Percentiles rank a stretch among this genome's conserved stretches.
These are phyloP conservation scores for Pseudoturritis turrita DNA, from an alignment of 345 rosid species.

Conservation along the genomic window DNA sequence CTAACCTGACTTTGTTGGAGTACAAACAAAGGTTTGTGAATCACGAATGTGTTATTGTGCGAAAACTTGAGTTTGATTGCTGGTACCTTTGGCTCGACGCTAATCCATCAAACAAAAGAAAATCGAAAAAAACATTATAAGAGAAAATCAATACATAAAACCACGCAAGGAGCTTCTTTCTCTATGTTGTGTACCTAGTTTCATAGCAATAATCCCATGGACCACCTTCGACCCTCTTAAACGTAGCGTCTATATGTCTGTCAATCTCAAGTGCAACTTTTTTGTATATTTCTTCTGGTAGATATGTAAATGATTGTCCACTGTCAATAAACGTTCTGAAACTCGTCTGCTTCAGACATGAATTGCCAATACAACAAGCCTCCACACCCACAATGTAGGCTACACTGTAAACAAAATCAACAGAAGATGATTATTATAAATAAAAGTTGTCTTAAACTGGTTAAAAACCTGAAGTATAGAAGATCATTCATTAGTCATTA, in stretches of 20 bases:
- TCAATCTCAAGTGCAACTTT: constrained; percentile 66
- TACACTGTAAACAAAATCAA: constrained; percentile 19
- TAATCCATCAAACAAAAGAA: constrained; percentile 25
- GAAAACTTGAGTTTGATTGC: constrained; percentile 60
- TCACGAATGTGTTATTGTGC: constrained; percentile 62
- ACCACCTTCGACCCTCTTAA: constrained; percentile 39
- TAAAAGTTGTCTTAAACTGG: neutral
- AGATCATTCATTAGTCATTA: constrained; percentile 29
- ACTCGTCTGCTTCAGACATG: constrained; percentile 55
- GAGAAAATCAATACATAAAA: neutral
- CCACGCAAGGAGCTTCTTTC: neutral
- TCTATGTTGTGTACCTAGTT: constrained; percentile 44
- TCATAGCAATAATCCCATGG: constrained; percentile 80
- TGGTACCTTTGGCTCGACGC: constrained; percentile 62
- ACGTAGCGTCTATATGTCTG: constrained; percentile 50
- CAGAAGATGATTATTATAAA: neutral
- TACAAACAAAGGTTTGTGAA: constrained; percentile 61
- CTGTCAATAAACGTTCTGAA: constrained; percentile 67
- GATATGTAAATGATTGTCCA: constrained; percentile 84
- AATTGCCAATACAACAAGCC: constrained; percentile 60
- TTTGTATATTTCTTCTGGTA: constrained; percentile 52
- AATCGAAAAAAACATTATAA: neutral
- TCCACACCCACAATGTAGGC: constrained; percentile 72
- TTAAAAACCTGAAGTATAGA: neutral
- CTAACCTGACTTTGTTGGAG: constrained; percentile 64